These are phyloP conservation scores for Amanita phalloides DNA, from an alignment of 768 basidiomycete genomes.

Conservation along the genomic window DNA sequence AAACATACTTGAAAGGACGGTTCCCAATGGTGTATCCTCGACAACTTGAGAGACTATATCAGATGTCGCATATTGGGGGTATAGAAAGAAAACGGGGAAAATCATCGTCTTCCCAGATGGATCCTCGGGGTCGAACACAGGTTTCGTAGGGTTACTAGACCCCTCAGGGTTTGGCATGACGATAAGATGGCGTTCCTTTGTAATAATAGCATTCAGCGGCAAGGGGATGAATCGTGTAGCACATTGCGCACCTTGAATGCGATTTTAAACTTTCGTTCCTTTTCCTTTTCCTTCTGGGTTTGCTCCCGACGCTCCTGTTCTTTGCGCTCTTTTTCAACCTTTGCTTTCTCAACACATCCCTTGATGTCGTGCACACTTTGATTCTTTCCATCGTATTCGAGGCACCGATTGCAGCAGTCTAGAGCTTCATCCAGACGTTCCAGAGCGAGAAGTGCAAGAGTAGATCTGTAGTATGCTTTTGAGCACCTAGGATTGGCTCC, in stretches of 20 bases:
- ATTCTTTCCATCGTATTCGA: constrained; percentile 48
- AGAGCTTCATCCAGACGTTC: constrained; percentile 71
- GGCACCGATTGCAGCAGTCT: constrained; percentile 70
- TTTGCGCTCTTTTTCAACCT: constrained; percentile 39
- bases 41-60: constrained; percentile 83
- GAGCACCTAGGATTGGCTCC: constrained; percentile 49
- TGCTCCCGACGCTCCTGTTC: constrained; percentile 40
- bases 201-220: constrained; percentile 4
- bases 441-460: constrained; percentile 62
- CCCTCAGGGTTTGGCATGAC: constrained; percentile 40
- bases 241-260: constrained; percentile 52
- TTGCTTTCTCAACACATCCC: constrained; percentile 33
- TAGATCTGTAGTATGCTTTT: constrained; percentile 86
- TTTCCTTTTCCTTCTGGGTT: constrained; percentile 38
- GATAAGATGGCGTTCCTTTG: constrained; percentile 67
- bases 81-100: constrained; percentile 86
- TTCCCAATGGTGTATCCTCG: constrained; percentile 75
- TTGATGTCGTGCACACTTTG: constrained; percentile 39
- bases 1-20: constrained; percentile 76
- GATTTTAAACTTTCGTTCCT: constrained; percentile 36
- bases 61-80: constrained; percentile 82
- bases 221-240: constrained; percentile 1
- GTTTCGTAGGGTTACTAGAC: constrained; percentile 44
- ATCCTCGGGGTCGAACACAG: constrained; percentile 62
- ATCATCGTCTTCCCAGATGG: constrained; percentile 49